These are phyloP conservation scores for Lentinula sp. DNA, from an alignment of 768 basidiomycete species.

Conservation along the genomic window DNA sequence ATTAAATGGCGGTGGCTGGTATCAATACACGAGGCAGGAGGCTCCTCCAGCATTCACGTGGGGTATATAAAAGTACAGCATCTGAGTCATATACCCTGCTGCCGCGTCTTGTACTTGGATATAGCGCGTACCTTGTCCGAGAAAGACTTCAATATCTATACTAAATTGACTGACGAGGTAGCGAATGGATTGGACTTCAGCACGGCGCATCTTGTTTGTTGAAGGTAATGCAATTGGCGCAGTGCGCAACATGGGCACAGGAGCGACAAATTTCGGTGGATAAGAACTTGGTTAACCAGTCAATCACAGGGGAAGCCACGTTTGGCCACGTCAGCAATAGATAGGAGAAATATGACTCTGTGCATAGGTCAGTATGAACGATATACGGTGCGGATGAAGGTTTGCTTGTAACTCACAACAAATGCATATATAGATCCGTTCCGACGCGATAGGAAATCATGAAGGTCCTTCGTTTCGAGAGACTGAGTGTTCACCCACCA, in stretches of 20 bases:
- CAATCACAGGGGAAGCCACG: too few species aligned
- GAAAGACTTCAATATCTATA: background rate
- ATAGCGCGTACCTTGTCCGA: background rate
- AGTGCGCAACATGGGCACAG: background rate
- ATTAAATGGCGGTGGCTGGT: too few species aligned
- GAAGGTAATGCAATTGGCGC: background rate
- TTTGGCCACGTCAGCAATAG: too few species aligned
- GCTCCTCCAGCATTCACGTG: background rate
- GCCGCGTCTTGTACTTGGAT: background rate
- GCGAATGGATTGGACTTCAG: background rate
- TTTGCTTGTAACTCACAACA: background rate
- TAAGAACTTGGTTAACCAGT: too few species aligned
- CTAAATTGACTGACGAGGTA: background rate
- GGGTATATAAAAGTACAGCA: background rate
- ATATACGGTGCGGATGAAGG: background rate
- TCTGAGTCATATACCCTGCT: background rate
- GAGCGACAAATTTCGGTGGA: background rate
- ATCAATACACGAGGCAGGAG: too few species aligned
- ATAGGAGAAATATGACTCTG: too few species aligned
- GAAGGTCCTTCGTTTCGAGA: background rate
- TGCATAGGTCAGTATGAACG: too few species aligned
- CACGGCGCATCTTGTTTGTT: too few species aligned
- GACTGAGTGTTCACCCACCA: background rate
- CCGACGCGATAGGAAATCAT: background rate
- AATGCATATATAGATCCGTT: background rate